Evolutionary conservation across 495 filamentous ascomycete species (phyloP).

Genomic region (Neurospora sp.): DNA sequence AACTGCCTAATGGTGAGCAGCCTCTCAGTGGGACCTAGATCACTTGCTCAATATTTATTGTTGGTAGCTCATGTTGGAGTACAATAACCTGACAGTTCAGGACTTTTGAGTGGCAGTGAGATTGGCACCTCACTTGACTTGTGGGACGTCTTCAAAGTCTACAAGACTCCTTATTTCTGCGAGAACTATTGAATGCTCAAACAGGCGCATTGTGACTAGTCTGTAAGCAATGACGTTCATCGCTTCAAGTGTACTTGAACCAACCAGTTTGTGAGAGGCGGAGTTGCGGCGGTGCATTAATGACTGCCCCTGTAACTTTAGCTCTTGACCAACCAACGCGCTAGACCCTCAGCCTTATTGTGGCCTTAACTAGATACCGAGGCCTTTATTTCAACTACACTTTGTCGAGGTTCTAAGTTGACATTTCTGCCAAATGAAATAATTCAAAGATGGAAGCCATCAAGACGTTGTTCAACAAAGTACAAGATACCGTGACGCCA

Average conservation of each 20-base stretch:
- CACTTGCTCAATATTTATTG: neutral
- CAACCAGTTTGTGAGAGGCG: neutral
- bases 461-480: neutral
- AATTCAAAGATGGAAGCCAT: neutral
- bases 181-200: neutral
- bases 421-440: neutral
- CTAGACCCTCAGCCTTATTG: neutral
- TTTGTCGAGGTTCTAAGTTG: neutral
- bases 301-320: neutral
- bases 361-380: neutral
- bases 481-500: neutral
- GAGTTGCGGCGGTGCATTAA: neutral
- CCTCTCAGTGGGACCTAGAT: neutral
- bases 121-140: neutral
- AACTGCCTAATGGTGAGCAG: neutral
- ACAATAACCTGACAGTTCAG: neutral
- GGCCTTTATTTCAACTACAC: neutral
- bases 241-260: neutral
- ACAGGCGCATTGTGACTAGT: neutral
- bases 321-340: neutral
- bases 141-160: neutral
- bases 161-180: neutral
- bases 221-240: neutral
- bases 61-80: neutral
- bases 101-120: neutral